phyloP scores from a whole-genome alignment of 805 yeast species.

The Brettanomyces custersianus region DNA sequence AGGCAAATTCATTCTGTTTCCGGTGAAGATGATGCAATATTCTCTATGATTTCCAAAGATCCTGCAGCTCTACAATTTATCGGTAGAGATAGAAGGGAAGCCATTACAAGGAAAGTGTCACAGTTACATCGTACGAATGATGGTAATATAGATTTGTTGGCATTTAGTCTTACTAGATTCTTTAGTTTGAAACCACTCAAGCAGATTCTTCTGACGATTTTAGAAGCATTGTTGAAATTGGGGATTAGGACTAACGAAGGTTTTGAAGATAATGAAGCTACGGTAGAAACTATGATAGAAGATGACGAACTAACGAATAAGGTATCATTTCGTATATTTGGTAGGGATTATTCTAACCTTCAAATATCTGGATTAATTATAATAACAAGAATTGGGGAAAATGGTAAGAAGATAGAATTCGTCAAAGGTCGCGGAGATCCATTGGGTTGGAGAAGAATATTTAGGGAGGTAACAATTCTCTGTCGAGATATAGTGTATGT shows the following conservation, averaged over 20 bases:
- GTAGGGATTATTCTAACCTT: constrained; percentile 36
- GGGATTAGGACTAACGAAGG: constrained; percentile 26
- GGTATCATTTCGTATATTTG: constrained; percentile 30
- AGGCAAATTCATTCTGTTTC: constrained; percentile 19
- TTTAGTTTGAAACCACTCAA: constrained; percentile 38
- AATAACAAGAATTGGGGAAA: constrained; percentile 30
- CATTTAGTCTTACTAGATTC: constrained; percentile 42
- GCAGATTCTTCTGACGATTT: constrained; percentile 30
- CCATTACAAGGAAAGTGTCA: constrained; percentile 16
- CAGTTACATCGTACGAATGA: constrained; percentile 9
- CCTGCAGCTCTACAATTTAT: constrained; percentile 42
- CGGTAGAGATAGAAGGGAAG: constrained; percentile 13
- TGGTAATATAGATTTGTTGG: constrained; percentile 23
- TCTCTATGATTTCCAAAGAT: constrained; percentile 35
- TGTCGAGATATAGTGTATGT: constrained; percentile 49
- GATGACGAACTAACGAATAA: constrained; percentile 21
- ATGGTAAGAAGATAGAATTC: constrained; percentile 39
- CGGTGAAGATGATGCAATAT: constrained; percentile 21
- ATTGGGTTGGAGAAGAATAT: constrained; percentile 62
- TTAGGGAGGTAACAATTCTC: constrained; percentile 45
- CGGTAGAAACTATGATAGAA: constrained; percentile 17
- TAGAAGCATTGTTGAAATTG: constrained; percentile 33
- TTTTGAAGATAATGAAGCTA: constrained; percentile 12
- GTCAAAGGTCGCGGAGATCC: constrained; percentile 57
- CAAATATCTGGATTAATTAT: constrained; percentile 38